Percentiles rank a stretch among this genome's conserved stretches.
Conservation (phyloP, 73 alveolate species). For the Tetrahymena thermophila region DNA sequence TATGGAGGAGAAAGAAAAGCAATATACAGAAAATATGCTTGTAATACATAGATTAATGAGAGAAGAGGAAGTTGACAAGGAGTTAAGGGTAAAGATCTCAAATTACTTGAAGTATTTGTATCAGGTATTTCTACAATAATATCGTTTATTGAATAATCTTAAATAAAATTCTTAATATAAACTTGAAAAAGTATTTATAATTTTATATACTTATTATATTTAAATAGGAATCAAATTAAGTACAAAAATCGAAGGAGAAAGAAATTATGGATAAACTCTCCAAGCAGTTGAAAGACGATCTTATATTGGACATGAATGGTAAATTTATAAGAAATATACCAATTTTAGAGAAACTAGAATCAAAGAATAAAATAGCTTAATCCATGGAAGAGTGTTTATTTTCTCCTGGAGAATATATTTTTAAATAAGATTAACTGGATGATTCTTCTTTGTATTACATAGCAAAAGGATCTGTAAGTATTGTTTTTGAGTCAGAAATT, state of each 20-base stretch:
- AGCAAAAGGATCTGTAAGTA: slow-evolving; percentile 61
- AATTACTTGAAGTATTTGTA: slow-evolving; percentile 1
- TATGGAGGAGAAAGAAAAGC: slow-evolving; percentile 3
- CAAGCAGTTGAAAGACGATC: slow-evolving; percentile 55
- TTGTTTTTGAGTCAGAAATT: slow-evolving; percentile 42
- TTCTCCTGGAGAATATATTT: slow-evolving; percentile 66
- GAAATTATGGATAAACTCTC: slow-evolving; percentile 54
- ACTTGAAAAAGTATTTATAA: too few relatives aligned
- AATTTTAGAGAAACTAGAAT: slow-evolving; percentile 43
- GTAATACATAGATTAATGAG: slow-evolving; percentile 7
- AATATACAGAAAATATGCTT: neutral
- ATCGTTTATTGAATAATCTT: neutral
- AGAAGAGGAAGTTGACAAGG: neutral
- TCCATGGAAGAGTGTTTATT: slow-evolving; percentile 51
- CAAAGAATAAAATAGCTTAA: slow-evolving; percentile 44
- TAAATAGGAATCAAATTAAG: slow-evolving; percentile 46
- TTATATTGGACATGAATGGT: slow-evolving; percentile 56
- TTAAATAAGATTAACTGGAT: slow-evolving; percentile 55
- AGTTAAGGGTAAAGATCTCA: neutral
- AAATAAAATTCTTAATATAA: neutral
- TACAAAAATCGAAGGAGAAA: slow-evolving; percentile 56
- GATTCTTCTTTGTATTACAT: slow-evolving; percentile 62
- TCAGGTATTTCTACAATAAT: neutral
- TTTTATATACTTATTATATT: too few relatives aligned
- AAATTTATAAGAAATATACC: slow-evolving; percentile 51